Conservation (phyloP, 805 yeast genomes). For the Yarrowia sp. region DNA sequence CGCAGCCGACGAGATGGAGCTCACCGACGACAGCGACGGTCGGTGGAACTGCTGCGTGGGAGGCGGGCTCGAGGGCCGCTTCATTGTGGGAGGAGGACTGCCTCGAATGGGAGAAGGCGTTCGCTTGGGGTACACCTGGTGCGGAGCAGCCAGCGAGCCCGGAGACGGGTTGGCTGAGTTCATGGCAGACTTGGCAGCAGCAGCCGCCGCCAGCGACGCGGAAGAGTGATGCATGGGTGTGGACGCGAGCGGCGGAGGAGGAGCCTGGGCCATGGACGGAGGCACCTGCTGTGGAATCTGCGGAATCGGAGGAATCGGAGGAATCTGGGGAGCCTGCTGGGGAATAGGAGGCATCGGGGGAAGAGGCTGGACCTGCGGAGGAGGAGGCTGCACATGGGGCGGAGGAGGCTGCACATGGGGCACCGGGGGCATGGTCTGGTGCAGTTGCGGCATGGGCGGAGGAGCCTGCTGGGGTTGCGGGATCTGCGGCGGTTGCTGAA, state of each 20-base stretch:
- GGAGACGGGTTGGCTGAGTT: neutral
- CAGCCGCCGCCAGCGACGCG: conserved; percentile 12
- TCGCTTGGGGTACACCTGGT: conserved; percentile 32
- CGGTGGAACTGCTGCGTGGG: conserved; percentile 37
- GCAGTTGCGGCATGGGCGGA: neutral
- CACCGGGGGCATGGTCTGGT: neutral
- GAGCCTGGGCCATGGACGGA: neutral
- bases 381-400: neutral
- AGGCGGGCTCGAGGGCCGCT: conserved; percentile 32
- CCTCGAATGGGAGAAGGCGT: conserved; percentile 51
- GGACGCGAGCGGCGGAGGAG: conserved; percentile 8
- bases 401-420: conserved; percentile 1
- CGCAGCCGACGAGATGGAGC: conserved; percentile 33
- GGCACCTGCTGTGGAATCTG: neutral
- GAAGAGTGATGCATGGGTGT: conserved; percentile 9
- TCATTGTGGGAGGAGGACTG: conserved; percentile 32
- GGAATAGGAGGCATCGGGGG: conserved; percentile 8
- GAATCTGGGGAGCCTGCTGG: neutral
- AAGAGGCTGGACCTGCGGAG: neutral
- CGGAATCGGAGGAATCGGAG: neutral
- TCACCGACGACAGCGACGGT: conserved; percentile 37
- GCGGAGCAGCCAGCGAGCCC: conserved; percentile 6
- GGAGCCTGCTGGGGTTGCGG: neutral
- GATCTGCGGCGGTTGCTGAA: neutral
- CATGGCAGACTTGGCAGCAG: conserved; percentile 9